Base-by-base conservation (phyloP, 345 rosid species). In the Salix arbutifolia region DNA sequence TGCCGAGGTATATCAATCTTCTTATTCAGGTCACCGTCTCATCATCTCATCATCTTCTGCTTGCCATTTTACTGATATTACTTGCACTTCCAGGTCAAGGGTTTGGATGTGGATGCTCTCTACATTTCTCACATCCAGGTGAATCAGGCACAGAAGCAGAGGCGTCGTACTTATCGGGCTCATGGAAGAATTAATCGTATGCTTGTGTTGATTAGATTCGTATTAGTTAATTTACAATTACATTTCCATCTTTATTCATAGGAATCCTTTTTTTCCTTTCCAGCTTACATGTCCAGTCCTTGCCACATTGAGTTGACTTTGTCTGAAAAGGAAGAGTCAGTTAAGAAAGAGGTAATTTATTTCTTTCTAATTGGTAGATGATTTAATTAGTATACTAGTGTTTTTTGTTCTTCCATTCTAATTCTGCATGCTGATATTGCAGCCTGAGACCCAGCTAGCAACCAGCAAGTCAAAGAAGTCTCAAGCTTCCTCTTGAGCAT, bases 281-380 rank as follows among this genome's bases (percentile, higher is more conserved):
- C 83, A 96, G 99, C 99, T 69, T 96, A 96, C 77, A 96, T 96
- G 99, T 94, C 98, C 1, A 91, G 93, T 61, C 99, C 99, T 0
- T 96, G 98, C 76, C 99, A 96, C 83, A 94, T 96, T 42, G 98
- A 94, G 89, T 80, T 96, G 87, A 84, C 81, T 53, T 82, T 94
- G 82, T 94, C 98, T 0, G 98, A 96, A 86, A 94, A 92, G 85
- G 99, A 96, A 83, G 99, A 92, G 79, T 78, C 99, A 2, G 98
- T 96, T 46, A 87, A 87, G 88, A 96, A 92, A 81, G 99, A 94
- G 99, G 99, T 96, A 87, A 79, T 37, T 4, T 19, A 0, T 9
- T 10, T 40, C 44, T 40, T 40, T 40, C 44, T 2, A 9, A 40
- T 40, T 40, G 44, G 13, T 40, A 40, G 13, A 40, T 10, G 13